These are phyloP conservation scores for Ettlia oleoabundans DNA, from an alignment of 139 green algal species.

Conservation along the genomic window DNA sequence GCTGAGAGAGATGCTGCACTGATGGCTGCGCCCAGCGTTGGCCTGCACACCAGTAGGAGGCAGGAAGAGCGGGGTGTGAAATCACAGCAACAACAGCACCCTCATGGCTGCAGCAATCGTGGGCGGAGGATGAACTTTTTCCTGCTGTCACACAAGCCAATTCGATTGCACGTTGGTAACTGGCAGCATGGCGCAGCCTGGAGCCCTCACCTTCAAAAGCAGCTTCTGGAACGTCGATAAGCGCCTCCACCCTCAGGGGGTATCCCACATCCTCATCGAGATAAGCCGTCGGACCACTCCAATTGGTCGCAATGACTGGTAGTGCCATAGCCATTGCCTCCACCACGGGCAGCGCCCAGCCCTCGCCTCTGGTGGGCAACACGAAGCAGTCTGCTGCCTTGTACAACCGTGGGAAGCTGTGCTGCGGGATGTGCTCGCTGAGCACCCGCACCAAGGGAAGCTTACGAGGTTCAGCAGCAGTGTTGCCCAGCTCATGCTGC, in stretches of 20 bases:
- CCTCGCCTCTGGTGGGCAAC: constrained; percentile 75
- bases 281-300: constrained; percentile 69
- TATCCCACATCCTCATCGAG: constrained; percentile 57
- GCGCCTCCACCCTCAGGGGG: constrained; percentile 49
- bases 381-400: constrained; percentile 79
- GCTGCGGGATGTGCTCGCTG: constrained; percentile 49
- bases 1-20: constrained; percentile 48
- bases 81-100: too few relatives aligned
- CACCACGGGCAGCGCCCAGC: constrained; percentile 73
- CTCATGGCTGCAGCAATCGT: too few relatives aligned
- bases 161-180: too few relatives aligned
- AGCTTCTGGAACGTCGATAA: constrained; percentile 29
- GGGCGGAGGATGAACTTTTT: too few relatives aligned
- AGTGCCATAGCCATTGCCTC: constrained; percentile 77
- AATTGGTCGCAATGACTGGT: constrained; percentile 76
- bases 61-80: not conserved
- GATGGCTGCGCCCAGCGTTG: constrained; percentile 67
- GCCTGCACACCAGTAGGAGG: not conserved
- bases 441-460: constrained; percentile 63
- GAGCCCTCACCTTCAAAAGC: constrained; percentile 36
- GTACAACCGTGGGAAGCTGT: constrained; percentile 58
- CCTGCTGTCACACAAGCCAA: too few relatives aligned
- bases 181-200: constrained; percentile 30
- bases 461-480: too few relatives aligned
- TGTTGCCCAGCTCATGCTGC: not conserved